Conservation (phyloP, 192 early-diverging fungal species). For the Ambispora gerdemannii region DNA sequence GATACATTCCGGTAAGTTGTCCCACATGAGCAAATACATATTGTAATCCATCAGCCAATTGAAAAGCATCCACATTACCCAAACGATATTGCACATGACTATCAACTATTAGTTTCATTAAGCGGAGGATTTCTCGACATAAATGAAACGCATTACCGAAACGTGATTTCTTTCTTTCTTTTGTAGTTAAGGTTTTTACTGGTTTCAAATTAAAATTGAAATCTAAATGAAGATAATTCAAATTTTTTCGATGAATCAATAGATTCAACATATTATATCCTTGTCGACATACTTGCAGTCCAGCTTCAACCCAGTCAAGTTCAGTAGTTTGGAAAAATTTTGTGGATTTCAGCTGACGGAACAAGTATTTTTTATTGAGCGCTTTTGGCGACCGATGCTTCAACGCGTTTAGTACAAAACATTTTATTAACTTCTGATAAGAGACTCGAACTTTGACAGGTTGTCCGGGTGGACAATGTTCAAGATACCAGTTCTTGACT, state of each 20-base stretch:
- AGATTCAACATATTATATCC: conserved; percentile 99
- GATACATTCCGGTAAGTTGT: conserved; percentile 98
- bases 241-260: conserved; percentile 95
- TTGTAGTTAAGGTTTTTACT: conserved; percentile 97
- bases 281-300: conserved; percentile 96
- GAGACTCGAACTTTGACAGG: conserved; percentile 98
- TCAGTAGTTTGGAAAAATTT: conserved; percentile 99
- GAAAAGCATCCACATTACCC: conserved; percentile 98
- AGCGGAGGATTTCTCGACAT: conserved; percentile 90
- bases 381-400: conserved; percentile 86
- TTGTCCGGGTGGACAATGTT: conserved; percentile 87
- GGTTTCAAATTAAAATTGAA: conserved; percentile 99
- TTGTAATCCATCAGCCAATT: conserved; percentile 97
- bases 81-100: conserved; percentile 97
- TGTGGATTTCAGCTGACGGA: conserved; percentile 90
- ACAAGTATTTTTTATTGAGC: conserved; percentile 89
- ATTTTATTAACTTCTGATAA: conserved; percentile 97
- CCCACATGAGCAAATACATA: conserved; percentile 99
- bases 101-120: conserved; percentile 96
- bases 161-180: conserved; percentile 98
- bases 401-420: conserved; percentile 90
- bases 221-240: conserved; percentile 98
- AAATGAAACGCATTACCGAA: conserved; percentile 97
- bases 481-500: conserved; percentile 97
- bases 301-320: conserved; percentile 99